Evolutionary conservation across 208 protist genomes (phyloP), one percentile per base, ranked within the genome.

Genomic region (Crithidia brevicula): DNA sequence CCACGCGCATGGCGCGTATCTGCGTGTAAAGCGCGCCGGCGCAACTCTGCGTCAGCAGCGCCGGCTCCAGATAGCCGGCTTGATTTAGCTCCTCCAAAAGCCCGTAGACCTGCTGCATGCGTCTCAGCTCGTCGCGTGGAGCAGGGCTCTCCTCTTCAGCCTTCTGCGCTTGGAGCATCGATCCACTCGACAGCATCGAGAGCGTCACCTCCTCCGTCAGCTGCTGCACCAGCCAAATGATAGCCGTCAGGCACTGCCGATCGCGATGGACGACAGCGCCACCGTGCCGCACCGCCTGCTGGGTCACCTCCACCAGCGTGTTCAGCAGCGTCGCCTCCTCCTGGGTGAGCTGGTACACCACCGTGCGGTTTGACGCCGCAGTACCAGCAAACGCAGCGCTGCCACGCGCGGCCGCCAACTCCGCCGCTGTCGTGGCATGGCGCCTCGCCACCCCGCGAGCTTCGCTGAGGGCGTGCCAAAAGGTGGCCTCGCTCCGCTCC

Each of bases 281-380:
- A 30, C 83, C 85, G 46, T 85, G 58, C 47, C 68, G 67, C 13
- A 89, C 65, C 28, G 78, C 84, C 2, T 73, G 51, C 46, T 50
- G 53, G 11, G 77, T 82, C 33, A 63, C 53, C 33, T 51, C 52
- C 30, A 78, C 54, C 27, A 92, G 70, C 62, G 60, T 54, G 16
- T 66, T 49, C 51, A 89, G 62, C 52, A 83, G 42, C n/a, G 74
- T 74, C 3, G 73, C 67, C 67, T 94, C 85, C 7, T 86, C 82
- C 70, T 90, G 85, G 1, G 71, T 69, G 9, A 91, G 81, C 58
- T 90, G 82, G 58, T 85, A 91, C 20, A 80, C 67, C 13, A 91
- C 73, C 4, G 83, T 89, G 30, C 81, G 81, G 27, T 77, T 76
- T 0, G 66, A 56, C 6, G 31, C 49, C 16, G 46, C 31, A 23